These are phyloP conservation scores for Trametes maxima DNA, from an alignment of 768 basidiomycete species.

Conservation along the genomic window DNA sequence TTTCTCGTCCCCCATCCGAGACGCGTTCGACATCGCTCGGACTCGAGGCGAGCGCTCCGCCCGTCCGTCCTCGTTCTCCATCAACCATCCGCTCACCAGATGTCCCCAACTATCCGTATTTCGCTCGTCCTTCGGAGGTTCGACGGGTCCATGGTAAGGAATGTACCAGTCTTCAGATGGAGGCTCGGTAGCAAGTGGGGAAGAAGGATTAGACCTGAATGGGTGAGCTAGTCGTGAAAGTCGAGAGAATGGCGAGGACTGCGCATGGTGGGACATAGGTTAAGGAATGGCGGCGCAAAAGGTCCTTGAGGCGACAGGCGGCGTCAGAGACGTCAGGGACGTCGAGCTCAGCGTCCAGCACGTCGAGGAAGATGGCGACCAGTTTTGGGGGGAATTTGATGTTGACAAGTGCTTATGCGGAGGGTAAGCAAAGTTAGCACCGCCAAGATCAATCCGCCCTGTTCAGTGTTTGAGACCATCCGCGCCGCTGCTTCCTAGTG, in stretches of 20 bases:
- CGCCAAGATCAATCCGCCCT: constrained; percentile 3
- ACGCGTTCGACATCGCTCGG: constrained; percentile 46
- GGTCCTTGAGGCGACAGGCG: constrained; percentile 1
- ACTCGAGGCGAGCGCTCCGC: constrained; percentile 23
- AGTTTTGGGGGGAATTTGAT: constrained; percentile 15
- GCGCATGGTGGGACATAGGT: constrained; percentile 19
- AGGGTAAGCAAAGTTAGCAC: neutral
- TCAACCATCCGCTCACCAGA: constrained; percentile 32
- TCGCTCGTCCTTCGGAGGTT: constrained; percentile 38
- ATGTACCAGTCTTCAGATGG: constrained; percentile 59
- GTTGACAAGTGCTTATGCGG: constrained; percentile 9
- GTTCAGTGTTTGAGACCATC: neutral
- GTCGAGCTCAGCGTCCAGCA: constrained; percentile 21
- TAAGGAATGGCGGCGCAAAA: constrained; percentile 10
- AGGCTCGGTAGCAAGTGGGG: constrained; percentile 20
- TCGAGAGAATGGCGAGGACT: constrained; percentile 39
- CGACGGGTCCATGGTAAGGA: constrained; percentile 66
- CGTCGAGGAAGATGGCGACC: constrained; percentile 19
- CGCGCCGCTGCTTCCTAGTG: too few relatives aligned
- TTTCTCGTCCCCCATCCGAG: constrained; percentile 25
- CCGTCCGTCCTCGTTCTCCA: constrained; percentile 22
- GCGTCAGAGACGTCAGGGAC: constrained; percentile 9
- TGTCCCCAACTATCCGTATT: constrained; percentile 37
- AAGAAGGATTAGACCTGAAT: constrained; percentile 28
- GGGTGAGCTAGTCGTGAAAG: constrained; percentile 40